Percentiles rank a stretch among this genome's conserved stretches.
phyloP scores from a whole-genome alignment of 208 protist genomes.

The Wallacemonas rigidus region DNA sequence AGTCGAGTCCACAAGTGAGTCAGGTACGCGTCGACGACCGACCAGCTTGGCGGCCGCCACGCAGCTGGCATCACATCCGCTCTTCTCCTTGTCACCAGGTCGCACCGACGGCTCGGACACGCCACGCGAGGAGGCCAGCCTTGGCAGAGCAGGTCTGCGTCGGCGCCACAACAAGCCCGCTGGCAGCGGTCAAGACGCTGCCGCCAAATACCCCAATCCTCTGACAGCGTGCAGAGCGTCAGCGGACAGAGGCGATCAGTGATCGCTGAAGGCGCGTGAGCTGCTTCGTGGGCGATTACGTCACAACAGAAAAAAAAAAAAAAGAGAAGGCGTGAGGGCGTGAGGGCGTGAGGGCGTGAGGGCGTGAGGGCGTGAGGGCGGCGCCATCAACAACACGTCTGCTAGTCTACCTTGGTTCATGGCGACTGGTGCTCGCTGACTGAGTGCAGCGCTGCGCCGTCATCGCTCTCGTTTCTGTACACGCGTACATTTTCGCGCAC shows the following conservation, averaged over 20 bases:
- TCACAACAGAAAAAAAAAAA: constrained; percentile 7
- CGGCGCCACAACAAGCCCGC: neutral
- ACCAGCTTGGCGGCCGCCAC: neutral
- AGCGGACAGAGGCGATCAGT: too few species aligned
- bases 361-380: too few species aligned
- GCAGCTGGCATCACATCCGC: neutral
- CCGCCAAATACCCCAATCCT: constrained; percentile 1
- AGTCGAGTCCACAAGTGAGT: neutral
- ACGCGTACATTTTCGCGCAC: too few species aligned
- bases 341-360: too few species aligned
- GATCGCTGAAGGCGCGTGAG: too few species aligned
- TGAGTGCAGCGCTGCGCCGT: too few species aligned
- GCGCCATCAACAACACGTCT: too few species aligned
- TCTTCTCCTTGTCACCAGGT: neutral
- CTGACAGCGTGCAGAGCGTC: neutral
- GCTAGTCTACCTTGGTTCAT: too few species aligned
- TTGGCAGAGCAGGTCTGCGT: neutral
- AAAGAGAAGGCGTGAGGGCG: neutral
- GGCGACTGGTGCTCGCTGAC: too few species aligned
- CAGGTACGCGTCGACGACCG: neutral
- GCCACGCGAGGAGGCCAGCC: neutral
- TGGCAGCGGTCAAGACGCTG: neutral
- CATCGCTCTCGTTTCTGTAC: too few species aligned
- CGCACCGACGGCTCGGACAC: neutral
- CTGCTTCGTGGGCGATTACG: too few species aligned